phyloP scores from a whole-genome alignment of 108 stramenopile genomes.

The Epithemia pelagica region DNA sequence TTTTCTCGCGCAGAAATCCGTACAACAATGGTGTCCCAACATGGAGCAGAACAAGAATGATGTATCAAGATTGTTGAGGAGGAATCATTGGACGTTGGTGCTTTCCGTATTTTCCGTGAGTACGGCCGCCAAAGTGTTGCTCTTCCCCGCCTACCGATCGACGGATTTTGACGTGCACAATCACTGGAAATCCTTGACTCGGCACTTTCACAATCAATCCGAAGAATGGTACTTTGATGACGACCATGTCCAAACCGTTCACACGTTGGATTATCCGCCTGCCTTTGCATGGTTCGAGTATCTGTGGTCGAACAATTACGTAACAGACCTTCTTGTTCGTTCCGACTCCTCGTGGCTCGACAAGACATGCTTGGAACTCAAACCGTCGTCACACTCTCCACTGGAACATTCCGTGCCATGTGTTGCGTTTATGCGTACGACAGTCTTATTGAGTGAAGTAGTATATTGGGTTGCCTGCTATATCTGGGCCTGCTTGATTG shows the following conservation, averaged over 20 bases:
- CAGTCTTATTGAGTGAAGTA: slow-evolving; percentile 74
- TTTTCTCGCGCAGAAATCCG: too few species aligned
- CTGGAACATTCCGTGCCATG: slow-evolving; percentile 16
- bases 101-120: slow-evolving; percentile 28
- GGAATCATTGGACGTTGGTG: background rate
- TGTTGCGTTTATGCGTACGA: slow-evolving; percentile 67
- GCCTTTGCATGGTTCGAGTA: slow-evolving; percentile 90
- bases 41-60: too few species aligned
- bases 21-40: too few species aligned
- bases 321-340: slow-evolving; percentile 9
- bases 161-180: slow-evolving; percentile 95
- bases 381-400: slow-evolving; percentile 14
- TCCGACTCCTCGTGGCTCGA: slow-evolving; percentile 22
- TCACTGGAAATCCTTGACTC: slow-evolving; percentile 93
- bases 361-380: slow-evolving; percentile 50
- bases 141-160: slow-evolving; percentile 71
- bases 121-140: slow-evolving; percentile 50
- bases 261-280: slow-evolving; percentile 97
- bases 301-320: slow-evolving; percentile 47
- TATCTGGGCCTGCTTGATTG: slow-evolving; percentile 18
- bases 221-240: slow-evolving; percentile 90
- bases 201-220: slow-evolving; percentile 40
- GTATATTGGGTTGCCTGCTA: slow-evolving; percentile 57
- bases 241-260: slow-evolving; percentile 61
- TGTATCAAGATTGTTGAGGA: too few species aligned